Evolutionary conservation across 139 green algal species (phyloP).

Genomic region (Picochlorum sp.): DNA sequence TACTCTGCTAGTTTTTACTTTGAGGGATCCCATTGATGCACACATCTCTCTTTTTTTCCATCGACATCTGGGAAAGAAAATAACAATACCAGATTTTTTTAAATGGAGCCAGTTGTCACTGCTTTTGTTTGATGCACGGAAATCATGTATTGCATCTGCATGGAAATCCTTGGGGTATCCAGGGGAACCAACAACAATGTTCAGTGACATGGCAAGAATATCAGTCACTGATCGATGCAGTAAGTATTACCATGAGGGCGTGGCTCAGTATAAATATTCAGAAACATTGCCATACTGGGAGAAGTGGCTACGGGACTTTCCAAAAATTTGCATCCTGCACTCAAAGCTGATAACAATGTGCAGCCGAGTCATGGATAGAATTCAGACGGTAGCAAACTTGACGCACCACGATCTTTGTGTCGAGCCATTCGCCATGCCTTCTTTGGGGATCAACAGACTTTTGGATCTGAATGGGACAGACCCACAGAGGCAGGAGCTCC

Average conservation of each 20-base stretch:
- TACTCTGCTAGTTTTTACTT: background rate
- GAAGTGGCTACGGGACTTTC: background rate
- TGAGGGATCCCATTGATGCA: conserved; percentile 1
- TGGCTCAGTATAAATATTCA: background rate
- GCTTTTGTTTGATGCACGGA: background rate
- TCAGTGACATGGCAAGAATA: background rate
- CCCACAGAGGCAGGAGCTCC: no score
- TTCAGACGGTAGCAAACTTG: no score
- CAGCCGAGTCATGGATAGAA: no score
- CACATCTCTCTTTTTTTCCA: background rate
- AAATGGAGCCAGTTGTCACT: background rate
- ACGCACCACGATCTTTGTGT: no score
- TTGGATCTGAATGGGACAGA: no score
- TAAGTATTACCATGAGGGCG: background rate
- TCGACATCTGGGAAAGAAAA: background rate
- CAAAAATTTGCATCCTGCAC: background rate
- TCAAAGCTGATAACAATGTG: background rate
- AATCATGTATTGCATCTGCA: background rate
- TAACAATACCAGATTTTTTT: background rate
- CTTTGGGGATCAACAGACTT: no score
- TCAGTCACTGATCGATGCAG: no score
- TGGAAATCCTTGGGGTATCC: background rate
- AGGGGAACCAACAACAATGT: background rate
- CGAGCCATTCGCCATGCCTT: no score
- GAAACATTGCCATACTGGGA: background rate